Base-by-base conservation (phyloP, 164 flowering plant genomes). In the Warburgia ugandensis region DNA sequence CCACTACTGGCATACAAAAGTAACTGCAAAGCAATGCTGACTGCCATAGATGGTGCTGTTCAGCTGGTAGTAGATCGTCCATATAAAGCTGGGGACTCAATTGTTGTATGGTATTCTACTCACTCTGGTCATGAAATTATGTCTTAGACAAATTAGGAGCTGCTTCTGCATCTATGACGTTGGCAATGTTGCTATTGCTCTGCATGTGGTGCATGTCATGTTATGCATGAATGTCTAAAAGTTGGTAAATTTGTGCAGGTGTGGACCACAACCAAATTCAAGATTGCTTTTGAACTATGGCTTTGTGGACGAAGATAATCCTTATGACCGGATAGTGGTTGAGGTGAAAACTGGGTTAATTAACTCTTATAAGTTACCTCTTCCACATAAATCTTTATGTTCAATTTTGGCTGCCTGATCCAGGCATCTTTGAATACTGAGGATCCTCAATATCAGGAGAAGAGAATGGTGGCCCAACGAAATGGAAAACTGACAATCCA, bases 241-340 rank as follows among this genome's bases (percentile, higher is more conserved):
- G 19, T 60, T 61, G 58, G 31, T 50, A 47, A 27, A 28, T 26
- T 52, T 21, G 40, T 68, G 43, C 55, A 92, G 98, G 98, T 92
- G 99, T 75, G 99, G 99, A 1, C 99, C 99, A 33, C 97, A 92
- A 64, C 94, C 99, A 58, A 92, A 92, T 70, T 82, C 97, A 40
- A 86, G 73, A 55, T 66, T 92, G 74, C 87, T 92, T 61, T 49
- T 88, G 31, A 92, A 92, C 67, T 92, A 92, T 71, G 99, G 99
- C 25, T 86, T 88, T 78, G 95, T 92, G 56, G 99, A 92, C 62
- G 97, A 92, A 60, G 95, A 92, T 44, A 92, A 88, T 68, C 60
- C 92, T 35, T 75, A 82, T 71, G 94, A 92, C 56, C 88, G 99
- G 11, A 27, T 92, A 51, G 62, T 73, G 59, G 76, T 92, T 41